These are phyloP conservation scores for Lachnellula hyalina DNA, from an alignment of 2,329 filamentous ascomycete genomes.

Conservation along the genomic window DNA sequence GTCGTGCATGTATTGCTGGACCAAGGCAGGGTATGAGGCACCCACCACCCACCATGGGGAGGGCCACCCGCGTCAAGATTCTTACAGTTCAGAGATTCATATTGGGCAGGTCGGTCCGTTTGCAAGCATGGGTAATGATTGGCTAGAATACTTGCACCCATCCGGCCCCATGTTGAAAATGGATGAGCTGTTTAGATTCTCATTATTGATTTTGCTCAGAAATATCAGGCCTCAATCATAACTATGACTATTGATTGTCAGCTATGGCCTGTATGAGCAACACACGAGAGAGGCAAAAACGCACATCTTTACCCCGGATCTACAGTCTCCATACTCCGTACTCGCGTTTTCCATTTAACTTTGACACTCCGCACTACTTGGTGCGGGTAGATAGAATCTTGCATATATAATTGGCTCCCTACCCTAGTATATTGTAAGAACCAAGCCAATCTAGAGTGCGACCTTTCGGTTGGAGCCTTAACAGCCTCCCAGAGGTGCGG, in stretches of 20 bases:
- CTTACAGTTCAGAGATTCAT: not conserved
- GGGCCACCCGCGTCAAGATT: not conserved
- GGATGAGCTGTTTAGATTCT: not conserved
- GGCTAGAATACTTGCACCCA: not conserved
- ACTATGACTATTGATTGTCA: not conserved
- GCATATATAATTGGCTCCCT: not conserved
- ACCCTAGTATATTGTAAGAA: not conserved
- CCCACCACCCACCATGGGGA: not conserved
- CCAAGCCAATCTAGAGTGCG: too few relatives aligned
- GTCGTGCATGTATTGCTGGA: slow-evolving; percentile 9
- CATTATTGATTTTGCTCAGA: not conserved
- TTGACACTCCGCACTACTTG: too few relatives aligned
- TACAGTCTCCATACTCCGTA: not conserved
- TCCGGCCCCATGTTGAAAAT: not conserved
- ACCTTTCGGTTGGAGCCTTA: too few relatives aligned
- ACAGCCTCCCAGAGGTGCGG: too few relatives aligned
- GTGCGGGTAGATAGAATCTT: too few relatives aligned
- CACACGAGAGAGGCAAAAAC: slow-evolving; percentile 2
- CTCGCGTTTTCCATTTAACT: not conserved
- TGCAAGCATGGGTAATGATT: not conserved
- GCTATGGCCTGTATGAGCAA: not conserved
- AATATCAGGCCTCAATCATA: not conserved
- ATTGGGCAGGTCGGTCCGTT: not conserved
- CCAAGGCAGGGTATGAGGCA: not conserved
- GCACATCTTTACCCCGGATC: slow-evolving; percentile 10